These are phyloP conservation scores for Cercospora zeina DNA, from an alignment of 2,329 filamentous ascomycete species.

Conservation along the genomic window DNA sequence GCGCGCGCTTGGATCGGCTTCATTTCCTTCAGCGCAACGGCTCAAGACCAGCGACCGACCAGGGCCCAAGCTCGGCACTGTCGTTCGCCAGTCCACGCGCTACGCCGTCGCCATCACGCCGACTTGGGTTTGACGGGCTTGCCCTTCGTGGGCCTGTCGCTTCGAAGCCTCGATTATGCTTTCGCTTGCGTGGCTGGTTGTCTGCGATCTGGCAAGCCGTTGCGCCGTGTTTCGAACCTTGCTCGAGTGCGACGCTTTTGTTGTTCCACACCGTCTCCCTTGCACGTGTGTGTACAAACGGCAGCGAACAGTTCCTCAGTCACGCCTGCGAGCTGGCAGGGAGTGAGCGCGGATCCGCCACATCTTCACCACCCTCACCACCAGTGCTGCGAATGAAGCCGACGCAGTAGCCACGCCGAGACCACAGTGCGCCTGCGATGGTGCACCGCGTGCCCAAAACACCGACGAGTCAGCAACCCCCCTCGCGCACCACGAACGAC, in stretches of 20 bases:
- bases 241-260: constrained; percentile 13
- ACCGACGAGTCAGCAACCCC: constrained; percentile 14
- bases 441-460: constrained; percentile 4
- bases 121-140: constrained; percentile 16
- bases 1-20: constrained; percentile 31
- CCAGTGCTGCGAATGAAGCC: not conserved
- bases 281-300: constrained; percentile 11
- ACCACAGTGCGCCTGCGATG: constrained; percentile 5
- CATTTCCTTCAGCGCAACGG: constrained; percentile 34
- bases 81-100: constrained; percentile 22
- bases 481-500: not conserved
- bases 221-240: constrained; percentile 23
- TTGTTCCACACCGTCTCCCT: constrained; percentile 3
- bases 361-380: not conserved
- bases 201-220: constrained; percentile 21
- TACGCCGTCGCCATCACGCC: constrained; percentile 19
- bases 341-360: not conserved
- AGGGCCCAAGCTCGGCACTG: constrained; percentile 17
- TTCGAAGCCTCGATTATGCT: constrained; percentile 16
- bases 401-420: constrained; percentile 3
- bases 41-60: constrained; percentile 30
- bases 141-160: constrained; percentile 21
- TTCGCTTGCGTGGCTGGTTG: constrained; percentile 24
- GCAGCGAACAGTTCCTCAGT: not conserved
- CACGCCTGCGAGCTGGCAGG: not conserved